Evolutionary conservation across 2,329 filamentous ascomycete species (phyloP), one percentile per base, ranked within the genome.

Genomic region (Calycina marina): DNA sequence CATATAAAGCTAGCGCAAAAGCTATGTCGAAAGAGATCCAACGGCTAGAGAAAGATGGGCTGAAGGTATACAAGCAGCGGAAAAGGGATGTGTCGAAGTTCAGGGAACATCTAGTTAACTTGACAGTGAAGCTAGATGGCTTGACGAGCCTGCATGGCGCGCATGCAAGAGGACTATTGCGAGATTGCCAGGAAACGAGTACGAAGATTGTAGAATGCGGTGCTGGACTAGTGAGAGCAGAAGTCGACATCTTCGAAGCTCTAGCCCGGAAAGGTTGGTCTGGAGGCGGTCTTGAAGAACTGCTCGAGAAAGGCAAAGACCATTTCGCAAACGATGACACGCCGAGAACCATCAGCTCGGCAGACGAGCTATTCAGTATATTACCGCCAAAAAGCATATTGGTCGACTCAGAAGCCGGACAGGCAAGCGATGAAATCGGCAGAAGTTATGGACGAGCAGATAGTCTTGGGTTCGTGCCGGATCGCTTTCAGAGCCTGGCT

Each of bases 241-340:
- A 79, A 55, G 69, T 79, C 13, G 74, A 79, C 52, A 78, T 79
- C 16, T 77, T 77, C 36, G 74, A 79, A 56, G 61, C 67, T 14
- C 55, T 79, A 14, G 73, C 74, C 13, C 58, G 72, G 38, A 79
- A 79, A 46, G 74, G 74, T 5, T 78, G 73, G 74, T 67, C 59
- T 13, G 74, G 74, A 22, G 74, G 73, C 17, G 74, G 74, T 0
- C 56, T 79, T 16, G 74, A 78, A 37, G 73, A 77, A 18, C 54
- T 79, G 4, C 56, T 79, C 3, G 73, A 78, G 38, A 69, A 66
- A 46, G 74, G 72, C 6, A 60, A 62, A 20, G 74, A 79, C 47
- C 54, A 77, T 12, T 74, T 75, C 37, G 67, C 67, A 3, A 57
- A 58, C 52, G 43, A 56, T 40, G 48, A 47, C 10, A 32, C 25